phyloP scores from a whole-genome alignment of 129 eudicot genomes.

The Lactuca saligna region DNA sequence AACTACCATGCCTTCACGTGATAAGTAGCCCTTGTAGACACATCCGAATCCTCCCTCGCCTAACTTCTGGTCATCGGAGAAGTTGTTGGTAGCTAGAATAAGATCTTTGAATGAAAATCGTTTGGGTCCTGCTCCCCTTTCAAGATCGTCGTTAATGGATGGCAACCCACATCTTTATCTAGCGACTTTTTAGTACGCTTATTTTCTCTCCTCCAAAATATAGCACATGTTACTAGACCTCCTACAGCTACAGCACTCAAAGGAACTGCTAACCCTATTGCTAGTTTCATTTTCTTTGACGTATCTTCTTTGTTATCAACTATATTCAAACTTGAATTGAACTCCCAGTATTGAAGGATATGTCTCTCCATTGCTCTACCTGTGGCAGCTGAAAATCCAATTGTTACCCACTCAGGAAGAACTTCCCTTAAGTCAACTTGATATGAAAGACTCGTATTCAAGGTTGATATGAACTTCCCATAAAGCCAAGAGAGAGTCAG shows the following conservation, averaged over 20 bases:
- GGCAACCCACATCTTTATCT: conserved; percentile 20
- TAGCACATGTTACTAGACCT: neutral
- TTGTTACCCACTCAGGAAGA: conserved; percentile 35
- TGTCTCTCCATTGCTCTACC: conserved; percentile 25
- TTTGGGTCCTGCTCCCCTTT: conserved; percentile 44
- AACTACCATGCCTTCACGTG: conserved; percentile 9
- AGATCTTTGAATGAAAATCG: conserved; percentile 38
- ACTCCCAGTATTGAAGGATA: conserved; percentile 38
- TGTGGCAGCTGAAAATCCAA: conserved; percentile 49
- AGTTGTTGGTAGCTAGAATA: conserved; percentile 36
- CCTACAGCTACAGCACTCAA: conserved; percentile 11
- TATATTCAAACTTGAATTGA: conserved; percentile 31
- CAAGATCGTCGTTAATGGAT: conserved; percentile 44
- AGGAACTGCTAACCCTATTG: conserved; percentile 11
- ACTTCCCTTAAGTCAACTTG: conserved; percentile 25
- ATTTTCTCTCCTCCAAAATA: conserved; percentile 1
- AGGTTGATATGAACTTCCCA: neutral
- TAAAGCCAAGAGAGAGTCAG: conserved; percentile 14
- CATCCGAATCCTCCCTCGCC: conserved; percentile 62
- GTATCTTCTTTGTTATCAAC: neutral
- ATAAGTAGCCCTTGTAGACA: conserved; percentile 49
- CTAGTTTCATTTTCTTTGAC: conserved; percentile 6
- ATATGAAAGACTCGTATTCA: conserved; percentile 25
- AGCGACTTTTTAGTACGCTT: neutral
- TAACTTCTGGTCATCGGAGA: conserved; percentile 35